Evolutionary conservation across 192 early-diverging fungal genomes (phyloP), one percentile per base, ranked within the genome.

Genomic region (Backusella parvicylindrica): DNA sequence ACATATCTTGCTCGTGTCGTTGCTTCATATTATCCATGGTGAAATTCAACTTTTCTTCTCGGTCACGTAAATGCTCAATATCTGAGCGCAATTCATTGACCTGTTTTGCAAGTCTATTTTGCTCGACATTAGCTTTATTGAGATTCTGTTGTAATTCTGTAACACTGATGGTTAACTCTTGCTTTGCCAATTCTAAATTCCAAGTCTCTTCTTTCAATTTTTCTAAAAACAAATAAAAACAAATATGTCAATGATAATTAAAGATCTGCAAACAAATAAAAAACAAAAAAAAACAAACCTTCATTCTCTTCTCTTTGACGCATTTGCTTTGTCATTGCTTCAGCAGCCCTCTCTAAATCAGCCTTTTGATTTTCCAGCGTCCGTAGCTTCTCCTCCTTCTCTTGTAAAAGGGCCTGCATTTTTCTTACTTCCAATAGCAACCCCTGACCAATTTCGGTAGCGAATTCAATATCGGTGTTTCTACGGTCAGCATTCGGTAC

Each of bases 1-100:
- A 31, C 70, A 91, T 86, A 9, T 92, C 91, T 64, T 92, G 87
- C 68, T 93, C 92, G 41, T 87, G 88, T 15, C 88, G 84, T 30
- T 76, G 71, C 36, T 91, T 92, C 12, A 83, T 74, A 28, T 81
- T 78, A 38, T 82, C 81, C 7, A 91, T 70, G 16, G 81, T 77
- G 12, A 49, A 16, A 5, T 78, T 79, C 23, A 86, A 53, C 70
- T 83, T 85, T 38, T 87, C 87, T 70, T 91, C 90, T 69, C 77
- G 80, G 74, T 78, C 84, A 69, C 88, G 89, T 38, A 92, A 82
- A n/a, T 83, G 78, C 26, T 90, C 88, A 21, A 86, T 76, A 50
- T 89, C 86, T 53, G 90, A 87, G 18, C 86, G 86, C 2, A 88
- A 76, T 11, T 73, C 41, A 12, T 78, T 73, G 6, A 91, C 81